Evolutionary conservation across 352 stramenopile genomes (phyloP), one percentile per base, ranked within the genome.

Genomic region (Plasmopara viticola): DNA sequence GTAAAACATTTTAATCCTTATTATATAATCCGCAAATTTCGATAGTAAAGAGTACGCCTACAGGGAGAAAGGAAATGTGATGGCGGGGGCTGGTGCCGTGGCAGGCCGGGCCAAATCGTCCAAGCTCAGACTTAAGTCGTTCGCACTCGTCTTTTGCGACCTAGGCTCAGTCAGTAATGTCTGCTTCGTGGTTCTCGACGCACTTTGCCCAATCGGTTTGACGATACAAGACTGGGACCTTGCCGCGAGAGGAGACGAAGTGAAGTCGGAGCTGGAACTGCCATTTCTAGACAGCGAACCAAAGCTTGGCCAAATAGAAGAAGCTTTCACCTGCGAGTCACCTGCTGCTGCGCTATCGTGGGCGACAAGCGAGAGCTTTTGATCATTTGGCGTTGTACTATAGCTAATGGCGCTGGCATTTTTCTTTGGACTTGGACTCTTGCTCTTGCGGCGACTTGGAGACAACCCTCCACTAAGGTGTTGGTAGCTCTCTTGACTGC

Each of bases 171-270:
- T 5, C 56, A 45, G 15, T 52, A 48, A 12, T 17, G 53, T 40
- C 14, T 54, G 47, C 9, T 64, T 50, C 10, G 14, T 5, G 9
- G 44, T 28, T 20, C 20, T 50, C 14, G 51, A 34, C 5, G 55
- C 50, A 50, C 51, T 53, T 18, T 61, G 54, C 29, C 51, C 51
- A 10, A 49, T 62, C 10, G 66, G 70, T 34, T 75, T 79, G 18
- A 74, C 56, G 34, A 79, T 73, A 50, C 72, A 64, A 10, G 58
- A 57, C 58, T 72, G 70, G 0, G 66, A 66, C 31, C 51, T 70
- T 35, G 60, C 59, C 13, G 53, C 53, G 9, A 78, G 45, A 5
- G 67, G 60, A 29, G 44, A 48, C 40, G 58, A 48, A 5, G 51
- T 42, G 14, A 48, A 7, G 6, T 65, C 55, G 29, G 49, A 51